Evolutionary conservation across 192 early-diverging fungal genomes (phyloP), one percentile per base, ranked within the genome.

Genomic region (Lobosporangium transversale): DNA sequence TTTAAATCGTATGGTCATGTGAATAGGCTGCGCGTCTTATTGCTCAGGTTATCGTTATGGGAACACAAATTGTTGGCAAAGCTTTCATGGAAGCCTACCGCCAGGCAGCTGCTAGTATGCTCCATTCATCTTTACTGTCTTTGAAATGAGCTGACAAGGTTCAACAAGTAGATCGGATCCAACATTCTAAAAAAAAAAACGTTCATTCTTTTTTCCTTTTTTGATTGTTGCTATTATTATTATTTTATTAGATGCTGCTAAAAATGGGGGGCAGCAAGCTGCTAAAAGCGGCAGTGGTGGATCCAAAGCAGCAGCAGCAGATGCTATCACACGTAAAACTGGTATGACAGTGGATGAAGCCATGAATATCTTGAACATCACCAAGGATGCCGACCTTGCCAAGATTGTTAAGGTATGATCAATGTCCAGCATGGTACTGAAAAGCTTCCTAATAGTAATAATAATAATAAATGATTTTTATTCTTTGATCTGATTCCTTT

Each of bases 81-180:
- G 97, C 97, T 42, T 95, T 96, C 76, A 87, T 94, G 57, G 97
- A 94, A 54, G 97, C 97, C 26, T 98, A 95, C 80, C 91, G 90
- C 53, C 90, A 95, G 66, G 95, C 94, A 17, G 86, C 92, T 61
- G 89, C 89, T 45, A 92, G 93, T 96, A 89, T 58, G 90, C 80
- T 42, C 20, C 30, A 27, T 40, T 40, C 37, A 48, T 45, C 4
- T 23, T 43, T 23, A 8, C 58, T 31, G 6, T 64, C 51, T 12
- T 66, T n/a, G n/a, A n/a, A n/a, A n/a, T n/a, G n/a, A n/a, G n/a
- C n/a, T n/a, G n/a, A n/a, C n/a, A n/a, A n/a, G n/a, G n/a, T n/a
- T n/a, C n/a, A n/a, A n/a, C n/a, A n/a, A n/a, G n/a, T n/a, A n/a
- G n/a, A n/a, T n/a, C n/a, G n/a, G n/a, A n/a, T n/a, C n/a, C n/a